Evolutionary conservation across 257 asterid species (phyloP).

Genomic region (Fraxinus pennsylvanica): DNA sequence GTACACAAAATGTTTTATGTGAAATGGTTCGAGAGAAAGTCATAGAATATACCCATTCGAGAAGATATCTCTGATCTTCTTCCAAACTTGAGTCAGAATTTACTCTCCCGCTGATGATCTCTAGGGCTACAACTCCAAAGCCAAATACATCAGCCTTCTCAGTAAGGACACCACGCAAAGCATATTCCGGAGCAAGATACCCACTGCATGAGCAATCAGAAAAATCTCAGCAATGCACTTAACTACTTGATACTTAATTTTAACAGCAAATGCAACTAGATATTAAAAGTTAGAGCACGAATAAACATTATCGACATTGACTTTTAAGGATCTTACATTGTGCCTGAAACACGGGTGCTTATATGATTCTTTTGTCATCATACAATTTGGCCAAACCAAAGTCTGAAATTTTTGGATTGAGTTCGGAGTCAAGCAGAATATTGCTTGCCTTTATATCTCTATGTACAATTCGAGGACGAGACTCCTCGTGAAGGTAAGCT

Average conservation of each 20-base stretch:
- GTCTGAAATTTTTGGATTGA: constrained; percentile 66
- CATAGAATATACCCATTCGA: constrained; percentile 61
- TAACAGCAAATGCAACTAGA: too few relatives aligned
- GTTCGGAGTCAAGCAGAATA: constrained; percentile 63
- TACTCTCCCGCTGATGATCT: constrained; percentile 61
- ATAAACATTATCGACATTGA: neutral
- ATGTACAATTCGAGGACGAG: constrained; percentile 62
- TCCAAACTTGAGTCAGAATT: constrained; percentile 57
- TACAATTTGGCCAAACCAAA: constrained; percentile 74
- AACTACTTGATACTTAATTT: too few relatives aligned
- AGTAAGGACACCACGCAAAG: constrained; percentile 73
- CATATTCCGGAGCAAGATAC: constrained; percentile 81
- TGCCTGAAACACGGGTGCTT: constrained; percentile 86
- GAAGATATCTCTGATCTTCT: constrained; percentile 58
- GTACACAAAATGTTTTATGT: neutral
- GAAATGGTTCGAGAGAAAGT: neutral
- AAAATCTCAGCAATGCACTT: neutral
- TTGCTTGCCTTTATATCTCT: constrained; percentile 82
- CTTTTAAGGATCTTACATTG: constrained; percentile 50
- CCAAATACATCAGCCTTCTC: constrained; percentile 72
- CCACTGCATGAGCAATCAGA: constrained; percentile 43
- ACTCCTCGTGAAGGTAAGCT: constrained; percentile 74
- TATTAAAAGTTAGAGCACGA: too few relatives aligned
- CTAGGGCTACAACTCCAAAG: constrained; percentile 72
- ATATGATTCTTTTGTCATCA: constrained; percentile 72